phyloP scores from a whole-genome alignment of 169 alveolate species.

The Plasmodium reichenowi region DNA sequence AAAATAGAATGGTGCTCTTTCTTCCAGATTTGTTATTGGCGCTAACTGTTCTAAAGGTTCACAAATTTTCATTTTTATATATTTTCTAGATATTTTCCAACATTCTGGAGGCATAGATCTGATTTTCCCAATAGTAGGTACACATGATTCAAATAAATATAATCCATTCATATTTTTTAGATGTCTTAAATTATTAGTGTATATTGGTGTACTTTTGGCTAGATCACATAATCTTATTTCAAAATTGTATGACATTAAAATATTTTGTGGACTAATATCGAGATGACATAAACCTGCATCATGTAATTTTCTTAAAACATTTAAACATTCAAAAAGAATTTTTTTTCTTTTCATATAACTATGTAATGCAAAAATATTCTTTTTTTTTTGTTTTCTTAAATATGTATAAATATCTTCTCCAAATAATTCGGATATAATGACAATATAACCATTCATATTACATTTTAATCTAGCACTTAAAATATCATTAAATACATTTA shows the following conservation, averaged over 20 bases:
- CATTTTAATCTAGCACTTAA: slow-evolving; percentile 17
- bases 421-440: slow-evolving; percentile 78
- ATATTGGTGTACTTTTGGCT: slow-evolving; percentile 85
- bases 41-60: slow-evolving; percentile 7
- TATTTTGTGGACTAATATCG: slow-evolving; percentile 87
- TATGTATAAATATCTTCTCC: slow-evolving; percentile 80
- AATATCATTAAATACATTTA: slow-evolving; percentile 58
- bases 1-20: slow-evolving; percentile 79
- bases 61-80: slow-evolving; percentile 63
- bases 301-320: slow-evolving; percentile 78
- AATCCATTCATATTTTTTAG: slow-evolving; percentile 73
- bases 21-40: slow-evolving; percentile 29
- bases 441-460: slow-evolving; percentile 78
- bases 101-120: slow-evolving; percentile 90
- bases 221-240: slow-evolving; percentile 85
- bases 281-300: slow-evolving; percentile 85
- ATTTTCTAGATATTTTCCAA: slow-evolving; percentile 80
- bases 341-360: slow-evolving; percentile 78
- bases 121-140: slow-evolving; percentile 87
- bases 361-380: slow-evolving; percentile 27
- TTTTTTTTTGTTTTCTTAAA: slow-evolving; percentile 56
- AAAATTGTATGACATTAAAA: slow-evolving; percentile 77
- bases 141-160: slow-evolving; percentile 84
- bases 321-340: slow-evolving; percentile 76
- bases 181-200: slow-evolving; percentile 77